Conservation (phyloP, 164 flowering plant species). For the Aristolochia fimbriata region DNA sequence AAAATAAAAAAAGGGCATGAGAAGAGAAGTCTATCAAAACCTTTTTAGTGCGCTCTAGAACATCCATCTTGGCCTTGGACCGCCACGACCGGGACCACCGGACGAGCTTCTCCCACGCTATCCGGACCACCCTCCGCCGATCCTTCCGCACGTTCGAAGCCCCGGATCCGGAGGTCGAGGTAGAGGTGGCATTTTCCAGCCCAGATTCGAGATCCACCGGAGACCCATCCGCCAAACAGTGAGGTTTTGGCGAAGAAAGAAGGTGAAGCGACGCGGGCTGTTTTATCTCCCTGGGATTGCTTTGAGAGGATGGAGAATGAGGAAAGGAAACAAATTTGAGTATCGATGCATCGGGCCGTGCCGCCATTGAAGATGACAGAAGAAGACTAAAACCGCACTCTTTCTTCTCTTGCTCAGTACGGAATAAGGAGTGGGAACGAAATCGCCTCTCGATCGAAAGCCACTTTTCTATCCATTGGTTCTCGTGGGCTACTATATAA, state of each 20-base stretch:
- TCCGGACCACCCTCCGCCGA: conserved; percentile 49
- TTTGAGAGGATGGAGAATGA: too few species aligned
- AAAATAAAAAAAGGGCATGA: too few species aligned
- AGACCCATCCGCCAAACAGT: conserved; percentile 6
- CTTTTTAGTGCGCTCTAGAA: conserved; percentile 79
- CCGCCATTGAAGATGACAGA: too few species aligned
- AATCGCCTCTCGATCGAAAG: too few species aligned
- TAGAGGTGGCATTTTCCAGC: conserved; percentile 5
- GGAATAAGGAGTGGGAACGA: too few species aligned
- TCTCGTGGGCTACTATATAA: too few species aligned
- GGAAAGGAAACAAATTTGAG: too few species aligned
- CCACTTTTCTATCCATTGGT: too few species aligned
- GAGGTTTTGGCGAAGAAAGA: conserved; percentile 8
- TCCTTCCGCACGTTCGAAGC: conserved; percentile 20
- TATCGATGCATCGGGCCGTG: too few species aligned
- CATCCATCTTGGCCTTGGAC: conserved; percentile 68
- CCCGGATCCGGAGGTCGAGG: background rate
- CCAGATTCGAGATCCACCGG: conserved; percentile 4
- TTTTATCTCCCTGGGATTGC: too few species aligned
- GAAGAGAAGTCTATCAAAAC: conserved; percentile 14
- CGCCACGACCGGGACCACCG: conserved; percentile 96
- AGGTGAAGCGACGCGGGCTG: background rate
- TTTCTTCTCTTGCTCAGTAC: too few species aligned
- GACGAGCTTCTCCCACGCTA: conserved; percentile 94
- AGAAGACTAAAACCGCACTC: too few species aligned